Conservation (phyloP, 139 green algal species). For the Trebouxia sp. region DNA sequence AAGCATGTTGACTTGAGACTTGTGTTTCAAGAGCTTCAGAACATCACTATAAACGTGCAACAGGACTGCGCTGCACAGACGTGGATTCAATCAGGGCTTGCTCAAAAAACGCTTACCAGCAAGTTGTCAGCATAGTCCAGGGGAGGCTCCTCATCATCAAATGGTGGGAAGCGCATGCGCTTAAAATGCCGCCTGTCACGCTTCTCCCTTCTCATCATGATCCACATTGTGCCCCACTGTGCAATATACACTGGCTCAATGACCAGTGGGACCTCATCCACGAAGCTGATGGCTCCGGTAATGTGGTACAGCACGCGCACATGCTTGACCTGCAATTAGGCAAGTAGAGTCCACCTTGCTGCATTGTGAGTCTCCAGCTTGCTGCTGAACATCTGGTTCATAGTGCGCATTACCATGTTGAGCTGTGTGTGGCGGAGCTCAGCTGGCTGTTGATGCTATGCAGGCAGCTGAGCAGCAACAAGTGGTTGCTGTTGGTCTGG, state of each 20-base stretch:
- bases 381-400: too few species aligned
- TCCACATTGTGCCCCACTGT: constrained; percentile 99
- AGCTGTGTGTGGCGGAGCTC: too few species aligned
- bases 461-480: too few species aligned
- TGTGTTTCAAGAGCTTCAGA: too few species aligned
- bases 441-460: too few species aligned
- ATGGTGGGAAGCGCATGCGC: constrained; percentile 99
- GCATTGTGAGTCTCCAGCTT: not conserved
- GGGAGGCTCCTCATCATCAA: constrained; percentile 99
- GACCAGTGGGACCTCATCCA: constrained; percentile 96
- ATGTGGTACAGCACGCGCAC: constrained; percentile 98
- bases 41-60: too few species aligned
- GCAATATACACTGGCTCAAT: constrained; percentile 98
- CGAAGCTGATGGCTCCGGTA: constrained; percentile 99
- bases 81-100: too few species aligned
- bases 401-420: too few species aligned
- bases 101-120: constrained; percentile 59
- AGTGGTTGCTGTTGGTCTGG: too few species aligned
- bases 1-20: too few species aligned
- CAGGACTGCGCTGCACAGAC: too few species aligned
- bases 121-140: constrained; percentile 99
- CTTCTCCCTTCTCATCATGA: constrained; percentile 99
- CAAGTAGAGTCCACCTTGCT: not conserved
- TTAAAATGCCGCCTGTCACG: constrained; percentile 99
- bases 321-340: constrained; percentile 82